phyloP scores from a whole-genome alignment of 352 stramenopile genomes.

The Phytophthora hibernalis region DNA sequence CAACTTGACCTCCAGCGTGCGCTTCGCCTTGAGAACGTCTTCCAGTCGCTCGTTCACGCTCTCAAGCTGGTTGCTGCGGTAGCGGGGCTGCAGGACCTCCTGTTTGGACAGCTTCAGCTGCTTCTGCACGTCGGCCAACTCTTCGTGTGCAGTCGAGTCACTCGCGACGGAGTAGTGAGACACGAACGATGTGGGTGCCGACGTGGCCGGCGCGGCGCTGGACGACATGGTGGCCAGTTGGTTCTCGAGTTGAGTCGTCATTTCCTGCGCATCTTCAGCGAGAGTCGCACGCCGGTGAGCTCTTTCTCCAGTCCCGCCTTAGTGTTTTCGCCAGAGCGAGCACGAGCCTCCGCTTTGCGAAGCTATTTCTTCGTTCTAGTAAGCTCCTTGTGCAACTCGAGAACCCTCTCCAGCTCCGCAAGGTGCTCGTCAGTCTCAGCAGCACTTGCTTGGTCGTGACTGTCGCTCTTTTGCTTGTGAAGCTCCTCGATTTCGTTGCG shows the following conservation, averaged over 20 bases:
- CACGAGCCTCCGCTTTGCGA: constrained; percentile 31
- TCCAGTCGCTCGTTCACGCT: constrained; percentile 73
- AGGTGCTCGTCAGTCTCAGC: constrained; percentile 21
- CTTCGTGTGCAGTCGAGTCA: constrained; percentile 40
- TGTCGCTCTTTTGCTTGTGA: constrained; percentile 22
- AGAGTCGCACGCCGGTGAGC: constrained; percentile 31
- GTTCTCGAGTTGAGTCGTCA: constrained; percentile 48
- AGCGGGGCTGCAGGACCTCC: constrained; percentile 85
- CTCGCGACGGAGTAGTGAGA: constrained; percentile 30
- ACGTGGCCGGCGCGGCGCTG: constrained; percentile 12
- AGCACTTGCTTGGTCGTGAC: constrained; percentile 8
- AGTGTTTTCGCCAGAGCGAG: constrained; percentile 6
- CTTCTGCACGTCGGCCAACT: constrained; percentile 71
- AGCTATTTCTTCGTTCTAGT: constrained; percentile 32
- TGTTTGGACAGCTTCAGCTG: constrained; percentile 81
- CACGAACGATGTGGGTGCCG: constrained; percentile 39
- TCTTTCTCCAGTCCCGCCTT: constrained; percentile 31
- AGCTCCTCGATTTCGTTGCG: constrained; percentile 44
- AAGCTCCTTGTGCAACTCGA: constrained; percentile 36
- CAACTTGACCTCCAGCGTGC: constrained; percentile 81
- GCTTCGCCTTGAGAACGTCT: constrained; percentile 78
- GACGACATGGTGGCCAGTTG: constrained; percentile 41
- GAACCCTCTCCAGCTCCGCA: constrained; percentile 33
- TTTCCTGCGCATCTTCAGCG: constrained; percentile 43
- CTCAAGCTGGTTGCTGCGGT: constrained; percentile 83